Base-by-base conservation (phyloP, 1,139 yeast genomes). In the Petasospora fabianii region DNA sequence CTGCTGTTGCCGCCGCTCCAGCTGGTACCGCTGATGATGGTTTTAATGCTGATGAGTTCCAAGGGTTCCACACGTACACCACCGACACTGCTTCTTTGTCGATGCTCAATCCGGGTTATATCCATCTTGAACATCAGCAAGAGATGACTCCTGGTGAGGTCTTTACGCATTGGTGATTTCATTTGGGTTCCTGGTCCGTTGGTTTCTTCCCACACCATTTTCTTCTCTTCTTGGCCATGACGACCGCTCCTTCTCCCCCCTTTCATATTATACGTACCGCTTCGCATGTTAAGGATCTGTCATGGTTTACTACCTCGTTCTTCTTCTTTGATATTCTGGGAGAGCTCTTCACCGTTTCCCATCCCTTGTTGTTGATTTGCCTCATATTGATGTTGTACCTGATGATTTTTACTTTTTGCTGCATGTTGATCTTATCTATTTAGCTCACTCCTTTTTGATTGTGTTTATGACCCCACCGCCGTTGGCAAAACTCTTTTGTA, bases 31-130 rank as follows among this genome's bases (percentile, higher is more conserved):
- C 36, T 11, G 34, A 38, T 5, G 47, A 47, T 30, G 51, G 48
- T 7, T 50, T 40, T 42, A 43, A 46, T 38, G 39, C 47, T 22
- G 54, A 51, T 32, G 51, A 41, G 28, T 44, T 49, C 31, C 45
- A 44, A 30, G 52, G 51, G 13, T 39, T 46, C 35, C 43, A 41
- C 20, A 32, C 38, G 3, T 39, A 39, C 28, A 35, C 43, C 19
- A 36, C 31, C 12, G 38, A 42, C 33, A 33, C 41, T 16, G 41
- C 41, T 15, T 30, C 39, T n/a, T 27, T 36, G 30, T 36, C 45
- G n/a, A 35, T 41, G 26, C 32, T 44, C 27, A 42, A 42, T 26
- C 50, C 52, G 6, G 51, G 49, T 2, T 45, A 38, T 30, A 37
- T 45, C 16, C 45, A 42, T 17, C 24, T 44, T 29, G 53, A 46